Base-by-base conservation (phyloP, 306 rosid genomes). In the Mimosa bimucronata region DNA sequence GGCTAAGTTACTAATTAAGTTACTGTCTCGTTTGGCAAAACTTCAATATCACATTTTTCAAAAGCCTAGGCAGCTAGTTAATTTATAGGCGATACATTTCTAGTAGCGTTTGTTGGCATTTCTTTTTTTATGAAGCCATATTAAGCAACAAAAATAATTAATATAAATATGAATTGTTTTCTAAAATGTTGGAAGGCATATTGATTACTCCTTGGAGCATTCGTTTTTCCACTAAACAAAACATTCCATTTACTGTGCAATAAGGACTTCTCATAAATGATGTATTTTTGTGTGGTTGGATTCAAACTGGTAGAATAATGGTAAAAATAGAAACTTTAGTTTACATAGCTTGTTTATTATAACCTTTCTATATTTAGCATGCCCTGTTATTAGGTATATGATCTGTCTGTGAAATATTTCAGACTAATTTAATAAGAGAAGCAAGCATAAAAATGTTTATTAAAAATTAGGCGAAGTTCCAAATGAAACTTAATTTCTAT, bases 341-440 rank as follows among this genome's bases (percentile, higher is more conserved):
- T 28, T 44, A 23, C 45, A 67, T 67, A 40, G 9, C 13, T 21
- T n/a, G 50, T 23, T 25, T 21, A 41, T 13, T 42, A 41, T 41
- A 23, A 41, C n/a, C 55, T 40, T 26, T 38, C 52, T 21, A 38
- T 40, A 4, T 40, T 68, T 40, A 68, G 31, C 19, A 40, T 40
- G 26, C 30, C 73, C 25, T 19, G 10, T 40, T n/a, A 69, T 69
- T 41, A 10, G 55, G 16, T 25, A 41, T 30, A n/a, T 19, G 30
- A 55, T 82, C 70, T 50, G 0, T 41, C 12, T 70, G 41, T 14
- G 1, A 25, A 15, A 37, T 70, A 42, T 25, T 64, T 71, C 34
- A 14, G 38, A 55, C 67, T 71, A 44, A 77, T 40, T 82, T 72
- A 64, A 48, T 64, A 50, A 76, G 77, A 82, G 37, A 61, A 40